Percentiles rank a stretch among this genome's conserved stretches.
Conservation (phyloP, 768 basidiomycete species). For the Phaffia australis region DNA sequence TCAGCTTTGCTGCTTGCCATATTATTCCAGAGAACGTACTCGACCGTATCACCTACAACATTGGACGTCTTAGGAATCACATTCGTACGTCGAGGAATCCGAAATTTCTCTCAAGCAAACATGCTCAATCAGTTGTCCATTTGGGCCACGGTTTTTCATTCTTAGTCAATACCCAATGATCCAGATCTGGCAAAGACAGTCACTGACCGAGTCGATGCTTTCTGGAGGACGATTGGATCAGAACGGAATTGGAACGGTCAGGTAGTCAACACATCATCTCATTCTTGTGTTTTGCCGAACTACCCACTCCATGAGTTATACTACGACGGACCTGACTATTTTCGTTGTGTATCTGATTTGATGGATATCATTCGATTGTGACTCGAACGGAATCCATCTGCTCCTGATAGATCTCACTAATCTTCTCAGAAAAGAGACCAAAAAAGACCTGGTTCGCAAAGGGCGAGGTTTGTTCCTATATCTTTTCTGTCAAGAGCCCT, state of each 20-base stretch:
- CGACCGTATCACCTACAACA: background rate
- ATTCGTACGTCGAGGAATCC: slow-evolving; percentile 2
- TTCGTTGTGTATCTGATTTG: background rate
- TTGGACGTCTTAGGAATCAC: slow-evolving; percentile 17
- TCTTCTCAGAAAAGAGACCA: slow-evolving; percentile 9
- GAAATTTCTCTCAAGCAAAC: background rate
- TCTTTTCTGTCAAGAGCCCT: background rate
- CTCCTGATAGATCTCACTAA: slow-evolving; percentile 1
- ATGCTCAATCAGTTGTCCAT: background rate
- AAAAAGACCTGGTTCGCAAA: slow-evolving; percentile 18
- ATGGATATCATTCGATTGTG: background rate
- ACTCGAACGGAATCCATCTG: background rate
- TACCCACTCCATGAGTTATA: background rate
- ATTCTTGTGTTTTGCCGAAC: background rate
- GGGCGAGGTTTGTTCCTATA: slow-evolving; percentile 3
- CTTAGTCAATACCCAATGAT: slow-evolving; percentile 11
- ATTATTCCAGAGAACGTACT: slow-evolving; percentile 14
- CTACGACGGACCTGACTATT: background rate
- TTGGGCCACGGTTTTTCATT: too few species aligned
- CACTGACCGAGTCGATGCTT: background rate
- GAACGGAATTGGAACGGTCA: slow-evolving; percentile 7
- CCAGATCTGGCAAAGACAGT: background rate
- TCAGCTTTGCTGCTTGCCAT: slow-evolving; percentile 12
- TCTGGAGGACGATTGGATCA: slow-evolving; percentile 4
- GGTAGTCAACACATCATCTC: background rate